Evolutionary conservation across 176 grass and related monocot species (phyloP), one percentile per base, ranked within the genome.

Genomic region (Avena atlantica): DNA sequence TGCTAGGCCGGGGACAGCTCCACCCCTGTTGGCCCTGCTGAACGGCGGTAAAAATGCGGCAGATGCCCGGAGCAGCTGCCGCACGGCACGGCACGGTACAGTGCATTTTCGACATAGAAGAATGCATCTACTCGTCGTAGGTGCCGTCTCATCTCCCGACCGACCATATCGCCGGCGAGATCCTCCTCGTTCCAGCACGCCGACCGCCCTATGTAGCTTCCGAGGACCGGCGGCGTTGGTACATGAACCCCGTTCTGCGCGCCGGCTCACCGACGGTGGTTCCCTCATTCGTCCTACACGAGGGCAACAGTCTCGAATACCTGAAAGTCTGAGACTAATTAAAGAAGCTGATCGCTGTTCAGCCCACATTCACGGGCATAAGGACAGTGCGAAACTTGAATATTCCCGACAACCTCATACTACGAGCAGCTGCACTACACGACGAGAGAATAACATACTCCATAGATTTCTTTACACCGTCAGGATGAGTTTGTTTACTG

Each of bases 321-420:
- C 63, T 15, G 63, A 13, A 29, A 27, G 12, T 31, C 63, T 31
- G 63, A 66, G 4, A 66, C 63, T 66, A 34, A 66, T 8, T 31
- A 27, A 66, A 66, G 2, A 31, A 66, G 63, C 2, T 66, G 15
- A 66, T 31, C 63, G 50, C 45, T 21, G 2, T 75, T 75, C 8
- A 75, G 12, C 72, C 72, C 14, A 16, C 47, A 29, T 29, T 52
- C 72, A 75, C 72, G 72, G 72, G 72, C 47, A 52, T 52, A 29
- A 75, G 21, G 47, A 75, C 72, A 75, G 47, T 52, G 40, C 0
- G 7, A 17, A 25, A 29, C 44, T 34, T 51, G 17, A 68, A 81
- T 81, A 81, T 81, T 68, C 82, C 70, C 56, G 82, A 61, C 82
- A 84, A 75, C 0, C 16, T 42, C 69, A 71, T 56, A 55, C 15